phyloP scores from a whole-genome alignment of 2,329 filamentous ascomycete species.

The Sarocladiaceae sp. region DNA sequence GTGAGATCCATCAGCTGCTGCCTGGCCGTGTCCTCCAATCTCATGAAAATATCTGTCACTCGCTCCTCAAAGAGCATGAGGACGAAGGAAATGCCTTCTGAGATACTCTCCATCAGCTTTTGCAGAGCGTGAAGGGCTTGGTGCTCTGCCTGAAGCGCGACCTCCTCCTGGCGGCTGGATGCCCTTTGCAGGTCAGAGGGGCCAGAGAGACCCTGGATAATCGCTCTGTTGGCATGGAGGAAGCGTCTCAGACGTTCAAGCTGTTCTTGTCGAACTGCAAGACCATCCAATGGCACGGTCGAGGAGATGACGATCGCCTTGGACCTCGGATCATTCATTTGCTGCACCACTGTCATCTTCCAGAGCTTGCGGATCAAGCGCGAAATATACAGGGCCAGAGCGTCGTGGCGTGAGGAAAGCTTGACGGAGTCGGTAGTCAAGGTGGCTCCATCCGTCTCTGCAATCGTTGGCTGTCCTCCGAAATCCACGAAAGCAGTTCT shows the following conservation, averaged over 20 bases:
- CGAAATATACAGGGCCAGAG: constrained; percentile 79
- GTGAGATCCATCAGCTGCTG: constrained; percentile 70
- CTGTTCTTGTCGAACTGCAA: constrained; percentile 72
- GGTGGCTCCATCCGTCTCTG: constrained; percentile 66
- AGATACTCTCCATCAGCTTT: constrained; percentile 80
- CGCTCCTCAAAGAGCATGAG: constrained; percentile 91
- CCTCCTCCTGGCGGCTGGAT: constrained; percentile 79
- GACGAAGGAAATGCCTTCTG: constrained; percentile 95
- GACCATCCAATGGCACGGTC: constrained; percentile 59
- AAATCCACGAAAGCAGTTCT: constrained; percentile 86
- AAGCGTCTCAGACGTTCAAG: constrained; percentile 75
- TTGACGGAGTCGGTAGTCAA: constrained; percentile 75
- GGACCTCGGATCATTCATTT: constrained; percentile 41
- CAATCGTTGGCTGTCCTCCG: constrained; percentile 78
- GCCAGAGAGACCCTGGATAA: constrained; percentile 91
- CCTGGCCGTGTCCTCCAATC: constrained; percentile 64
- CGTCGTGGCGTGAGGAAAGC: constrained; percentile 84
- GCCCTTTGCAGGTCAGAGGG: constrained; percentile 76
- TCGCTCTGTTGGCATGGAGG: constrained; percentile 76
- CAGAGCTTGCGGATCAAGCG: constrained; percentile 85
- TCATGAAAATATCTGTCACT: constrained; percentile 76
- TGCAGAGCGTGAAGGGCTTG: constrained; percentile 83
- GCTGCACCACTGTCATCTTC: constrained; percentile 68
- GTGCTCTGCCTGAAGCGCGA: constrained; percentile 89
- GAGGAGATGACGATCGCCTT: constrained; percentile 58